Evolutionary conservation across 2,329 filamentous ascomycete species (phyloP).

Genomic region (Colletotrichum tanaceti): DNA sequence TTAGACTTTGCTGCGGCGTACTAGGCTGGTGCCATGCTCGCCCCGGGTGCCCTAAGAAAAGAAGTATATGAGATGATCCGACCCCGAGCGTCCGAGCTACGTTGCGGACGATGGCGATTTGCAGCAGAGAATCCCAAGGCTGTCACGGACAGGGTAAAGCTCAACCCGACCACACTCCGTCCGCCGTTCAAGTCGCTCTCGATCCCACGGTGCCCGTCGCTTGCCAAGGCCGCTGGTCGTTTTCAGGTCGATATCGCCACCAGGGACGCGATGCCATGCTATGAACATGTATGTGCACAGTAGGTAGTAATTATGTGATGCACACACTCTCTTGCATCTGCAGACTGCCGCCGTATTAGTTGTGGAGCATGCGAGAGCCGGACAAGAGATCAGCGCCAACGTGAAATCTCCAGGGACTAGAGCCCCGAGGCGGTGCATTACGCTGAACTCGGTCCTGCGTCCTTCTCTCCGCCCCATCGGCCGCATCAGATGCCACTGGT

Average conservation of each 20-base stretch:
- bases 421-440: slow-evolving; percentile 22
- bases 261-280: slow-evolving; percentile 25
- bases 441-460: slow-evolving; percentile 10
- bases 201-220: slow-evolving; percentile 10
- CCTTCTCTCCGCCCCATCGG: background rate
- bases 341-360: no score
- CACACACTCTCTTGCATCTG: slow-evolving; percentile 16
- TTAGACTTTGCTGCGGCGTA: slow-evolving; percentile 16
- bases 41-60: slow-evolving; percentile 23
- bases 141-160: slow-evolving; percentile 18
- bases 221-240: slow-evolving; percentile 36
- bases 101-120: slow-evolving; percentile 6
- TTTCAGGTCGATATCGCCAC: slow-evolving; percentile 36
- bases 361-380: background rate
- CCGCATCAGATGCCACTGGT: background rate
- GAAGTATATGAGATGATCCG: slow-evolving; percentile 33
- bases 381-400: slow-evolving; percentile 14
- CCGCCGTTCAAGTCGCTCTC: slow-evolving; percentile 29
- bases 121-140: slow-evolving; percentile 12
- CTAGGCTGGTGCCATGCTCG: slow-evolving; percentile 19
- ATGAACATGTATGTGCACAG: background rate
- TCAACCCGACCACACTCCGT: slow-evolving; percentile 19
- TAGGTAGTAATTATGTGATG: slow-evolving; percentile 12
- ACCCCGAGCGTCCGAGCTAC: slow-evolving; percentile 23
- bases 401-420: slow-evolving; percentile 27